Conservation (phyloP, 768 basidiomycete genomes). For the Holtermannia corniformis region DNA sequence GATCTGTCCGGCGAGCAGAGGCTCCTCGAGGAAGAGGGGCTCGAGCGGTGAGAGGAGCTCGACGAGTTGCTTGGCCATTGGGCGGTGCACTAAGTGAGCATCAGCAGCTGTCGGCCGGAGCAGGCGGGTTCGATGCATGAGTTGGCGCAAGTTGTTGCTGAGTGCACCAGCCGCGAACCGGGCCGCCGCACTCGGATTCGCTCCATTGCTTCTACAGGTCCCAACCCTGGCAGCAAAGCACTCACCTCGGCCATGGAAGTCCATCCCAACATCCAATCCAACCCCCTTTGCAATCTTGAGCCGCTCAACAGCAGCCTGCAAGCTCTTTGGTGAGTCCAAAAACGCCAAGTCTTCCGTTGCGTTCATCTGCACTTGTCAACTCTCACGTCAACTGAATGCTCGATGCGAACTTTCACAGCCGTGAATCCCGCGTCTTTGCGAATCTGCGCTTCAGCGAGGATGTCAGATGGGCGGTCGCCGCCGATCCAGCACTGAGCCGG, state of each 20-base stretch:
- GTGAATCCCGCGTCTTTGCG: slow-evolving; percentile 39
- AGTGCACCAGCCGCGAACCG: no score
- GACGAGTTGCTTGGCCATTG: slow-evolving; percentile 39
- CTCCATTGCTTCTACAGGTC: no score
- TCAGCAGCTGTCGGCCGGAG: background rate
- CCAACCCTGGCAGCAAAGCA: background rate
- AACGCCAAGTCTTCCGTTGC: slow-evolving; percentile 1
- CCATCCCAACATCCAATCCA: slow-evolving; percentile 38
- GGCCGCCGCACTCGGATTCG: no score
- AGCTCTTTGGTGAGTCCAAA: slow-evolving; percentile 32
- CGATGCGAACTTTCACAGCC: slow-evolving; percentile 35
- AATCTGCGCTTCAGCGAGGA: slow-evolving; percentile 36
- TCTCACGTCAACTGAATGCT: background rate
- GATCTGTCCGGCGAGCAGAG: slow-evolving; percentile 34
- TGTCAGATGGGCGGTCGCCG: slow-evolving; percentile 36
- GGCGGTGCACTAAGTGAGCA: slow-evolving; percentile 21
- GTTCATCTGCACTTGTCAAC: slow-evolving; percentile 4
- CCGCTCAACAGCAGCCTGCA: slow-evolving; percentile 36
- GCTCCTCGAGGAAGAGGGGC: slow-evolving; percentile 40
- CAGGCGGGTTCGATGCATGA: background rate
- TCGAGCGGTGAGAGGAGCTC: slow-evolving; percentile 35
- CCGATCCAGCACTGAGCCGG: slow-evolving; percentile 10
- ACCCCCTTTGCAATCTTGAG: slow-evolving; percentile 25
- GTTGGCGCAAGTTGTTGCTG: no score
- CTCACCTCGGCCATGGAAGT: slow-evolving; percentile 35